phyloP scores from a whole-genome alignment of 257 asterid species.

The Fraxinus excelsior region DNA sequence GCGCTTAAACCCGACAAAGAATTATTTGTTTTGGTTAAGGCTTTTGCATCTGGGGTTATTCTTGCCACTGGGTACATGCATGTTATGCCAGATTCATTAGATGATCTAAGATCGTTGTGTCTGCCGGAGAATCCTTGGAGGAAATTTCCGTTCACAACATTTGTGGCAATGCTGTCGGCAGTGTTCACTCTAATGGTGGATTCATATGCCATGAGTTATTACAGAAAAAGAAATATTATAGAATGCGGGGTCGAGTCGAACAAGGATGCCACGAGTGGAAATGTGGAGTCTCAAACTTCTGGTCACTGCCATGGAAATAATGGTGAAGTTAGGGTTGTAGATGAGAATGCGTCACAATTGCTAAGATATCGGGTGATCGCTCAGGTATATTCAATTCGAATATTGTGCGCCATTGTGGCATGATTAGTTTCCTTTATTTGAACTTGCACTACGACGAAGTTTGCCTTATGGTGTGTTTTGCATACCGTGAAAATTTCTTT shows the following conservation, averaged over 20 bases:
- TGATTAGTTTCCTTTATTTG: no score
- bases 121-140: slow-evolving; percentile 43
- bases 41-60: slow-evolving; percentile 47
- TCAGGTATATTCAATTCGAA: slow-evolving; percentile 15
- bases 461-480: no score
- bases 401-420: no score
- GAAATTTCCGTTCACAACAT: slow-evolving; percentile 42
- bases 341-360: slow-evolving; percentile 20
- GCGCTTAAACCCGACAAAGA: slow-evolving; percentile 35
- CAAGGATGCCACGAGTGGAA: background rate
- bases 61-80: slow-evolving; percentile 53
- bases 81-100: slow-evolving; percentile 45
- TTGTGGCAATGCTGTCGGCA: slow-evolving; percentile 48
- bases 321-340: background rate
- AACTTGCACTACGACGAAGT: no score
- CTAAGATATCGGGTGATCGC: slow-evolving; percentile 29
- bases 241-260: background rate
- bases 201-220: slow-evolving; percentile 42
- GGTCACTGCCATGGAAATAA: slow-evolving; percentile 20
- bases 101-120: slow-evolving; percentile 32
- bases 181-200: slow-evolving; percentile 39
- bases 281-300: slow-evolving; percentile 19
- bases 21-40: slow-evolving; percentile 39
- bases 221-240: slow-evolving; percentile 13
- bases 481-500: no score